These are phyloP conservation scores for Phytopythium sindhum DNA, from an alignment of 352 stramenopile species.

Conservation along the genomic window DNA sequence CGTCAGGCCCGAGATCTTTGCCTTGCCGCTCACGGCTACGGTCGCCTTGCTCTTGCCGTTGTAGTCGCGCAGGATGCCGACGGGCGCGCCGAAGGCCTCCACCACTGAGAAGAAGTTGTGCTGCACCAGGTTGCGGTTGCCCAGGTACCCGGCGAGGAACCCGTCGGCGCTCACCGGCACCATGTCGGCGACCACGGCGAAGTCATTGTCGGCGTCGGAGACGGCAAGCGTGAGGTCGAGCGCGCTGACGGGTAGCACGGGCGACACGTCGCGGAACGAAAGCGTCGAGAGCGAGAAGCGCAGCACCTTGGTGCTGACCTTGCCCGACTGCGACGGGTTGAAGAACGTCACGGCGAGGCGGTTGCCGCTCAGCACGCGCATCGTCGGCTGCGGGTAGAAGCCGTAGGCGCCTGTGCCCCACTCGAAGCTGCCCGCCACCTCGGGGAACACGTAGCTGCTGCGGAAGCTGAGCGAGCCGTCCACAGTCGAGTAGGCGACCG, in stretches of 20 bases:
- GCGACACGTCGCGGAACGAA: conserved; percentile 43
- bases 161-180: conserved; percentile 41
- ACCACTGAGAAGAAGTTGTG: conserved; percentile 45
- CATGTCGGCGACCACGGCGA: conserved; percentile 37
- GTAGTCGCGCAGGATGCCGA: conserved; percentile 44
- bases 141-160: conserved; percentile 43
- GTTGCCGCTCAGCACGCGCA: conserved; percentile 39
- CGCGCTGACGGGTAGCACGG: conserved; percentile 35
- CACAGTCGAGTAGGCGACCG: conserved; percentile 24
- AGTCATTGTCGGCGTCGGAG: conserved; percentile 6
- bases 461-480: conserved; percentile 34
- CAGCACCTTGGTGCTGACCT: conserved; percentile 43
- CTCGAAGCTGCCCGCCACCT: conserved; percentile 40
- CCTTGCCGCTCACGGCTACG: conserved; percentile 33
- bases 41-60: conserved; percentile 20
- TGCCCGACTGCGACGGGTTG: conserved; percentile 45
- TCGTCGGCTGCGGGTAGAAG: conserved; percentile 36
- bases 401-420: conserved; percentile 25
- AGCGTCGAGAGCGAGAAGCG: conserved; percentile 40
- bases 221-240: conserved; percentile 30
- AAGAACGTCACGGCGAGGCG: conserved; percentile 63
- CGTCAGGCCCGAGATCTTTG: conserved; percentile 26
- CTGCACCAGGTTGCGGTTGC: conserved; percentile 22
- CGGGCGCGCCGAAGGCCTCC: conserved; percentile 37
- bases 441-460: conserved; percentile 39